Evolutionary conservation across 768 basidiomycete genomes (phyloP), one percentile per base, ranked within the genome.

Genomic region (Coprinopsis sp.): DNA sequence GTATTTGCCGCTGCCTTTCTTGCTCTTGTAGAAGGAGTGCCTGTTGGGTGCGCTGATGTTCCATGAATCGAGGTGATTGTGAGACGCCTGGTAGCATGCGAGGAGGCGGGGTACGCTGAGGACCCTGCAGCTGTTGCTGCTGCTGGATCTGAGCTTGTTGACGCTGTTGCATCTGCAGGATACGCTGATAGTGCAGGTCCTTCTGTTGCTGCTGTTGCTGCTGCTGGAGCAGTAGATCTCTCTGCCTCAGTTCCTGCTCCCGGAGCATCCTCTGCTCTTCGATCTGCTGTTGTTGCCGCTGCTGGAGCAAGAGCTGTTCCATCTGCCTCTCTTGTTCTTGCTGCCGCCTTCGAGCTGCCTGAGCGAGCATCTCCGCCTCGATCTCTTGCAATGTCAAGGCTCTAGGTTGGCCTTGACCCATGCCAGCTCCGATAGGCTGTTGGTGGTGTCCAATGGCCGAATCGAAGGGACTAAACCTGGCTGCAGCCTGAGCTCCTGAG

Each of bases 341-440:
- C 18, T 30, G 40, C 27, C 40, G 27, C 19, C 27, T 28, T 43
- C 78, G 73, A 23, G 79, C 78, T 1, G 47, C 47, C 19, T 72
- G 75, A 6, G 75, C 74, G n/a, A 74, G 73, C 86, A 91, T 88
- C 63, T 92, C 90, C 3, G 81, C 78, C 57, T 92, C 90, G 49
- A 92, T 83, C 53, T 92, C 90, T 53, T 87, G 82, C 22, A 91
- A 60, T 0, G 87, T 90, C 16, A 81, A 79, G 8, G 73, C 70
- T 8, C 58, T 47, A n/a, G 36, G 46, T 37, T 43, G 54, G 42
- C 53, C 28, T 72, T 72, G 58, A 33, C 69, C 69, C 44, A 53
- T 55, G 25, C 42, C 47, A 27, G 54, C 22, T 37, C 60, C 66
- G 49, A 64, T 70, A 13, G 67, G 60, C 45, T 59, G 51, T 47